Evolutionary conservation across 805 yeast genomes (phyloP), one percentile per base, ranked within the genome.

Genomic region (Candida verbasci): DNA sequence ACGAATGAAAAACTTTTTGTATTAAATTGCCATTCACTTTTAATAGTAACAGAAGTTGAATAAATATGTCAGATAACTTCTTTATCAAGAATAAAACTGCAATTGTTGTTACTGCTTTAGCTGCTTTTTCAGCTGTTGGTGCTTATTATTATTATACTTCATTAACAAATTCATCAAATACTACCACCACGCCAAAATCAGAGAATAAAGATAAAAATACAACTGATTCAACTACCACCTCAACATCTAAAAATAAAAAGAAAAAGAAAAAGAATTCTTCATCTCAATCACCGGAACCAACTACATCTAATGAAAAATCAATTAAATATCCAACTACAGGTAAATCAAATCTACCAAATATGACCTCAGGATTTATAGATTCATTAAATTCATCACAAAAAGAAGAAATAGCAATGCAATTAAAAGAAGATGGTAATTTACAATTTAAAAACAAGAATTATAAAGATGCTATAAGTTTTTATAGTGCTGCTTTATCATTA

Each of bases 341-440:
- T n/a, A 68, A 68, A 45, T 41, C 71, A 15, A 48, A 58, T 18
- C 67, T 77, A 43, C 91, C 91, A 4, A 66, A 63, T 14, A 51
- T 84, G 29, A 61, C 72, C 26, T 68, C 65, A 18, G 81, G 67
- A 25, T 53, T 55, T 33, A 61, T 80, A 17, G 53, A 61, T 9
- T 46, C 51, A 3, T 68, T 83, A 42, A 51, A 76, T 6, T 68
- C 56, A 4, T 71, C 65, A 44, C 76, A 77, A 47, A 80, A 70
- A 60, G 81, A 75, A 29, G 67, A 69, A 34, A 73, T 81, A 72
- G 86, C 96, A 4, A 58, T 76, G 36, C 78, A 81, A 29, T 74
- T 91, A 64, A 93, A 93, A 65, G 91, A 82, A 52, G 88, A 84
- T 39, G 99, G 98, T 53, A 93, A 93, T 62, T 72, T 70, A 35